Base-by-base conservation (phyloP, 441 rosid genomes). In the Adansonia grandidieri region DNA sequence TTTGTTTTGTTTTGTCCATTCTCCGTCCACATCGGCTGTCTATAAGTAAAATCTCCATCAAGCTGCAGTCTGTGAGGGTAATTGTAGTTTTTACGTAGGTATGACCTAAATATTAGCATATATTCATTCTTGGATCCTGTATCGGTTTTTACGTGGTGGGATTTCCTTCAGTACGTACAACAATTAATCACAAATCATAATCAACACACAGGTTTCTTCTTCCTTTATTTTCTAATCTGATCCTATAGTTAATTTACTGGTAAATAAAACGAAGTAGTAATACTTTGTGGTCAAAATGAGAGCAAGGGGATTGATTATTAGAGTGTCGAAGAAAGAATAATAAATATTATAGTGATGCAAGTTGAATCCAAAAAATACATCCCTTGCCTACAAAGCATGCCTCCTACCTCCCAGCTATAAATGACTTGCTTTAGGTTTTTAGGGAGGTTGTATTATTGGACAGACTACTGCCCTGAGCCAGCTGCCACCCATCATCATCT, bases 391-490 rank as follows among this genome's bases (percentile, higher is more conserved):
- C 37, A 74, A 74, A 28, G 65, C 40, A 32, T 28, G 74, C 70
- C 22, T 56, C 32, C 28, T 42, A 11, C 20, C 54, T 68, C 40
- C 37, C 78, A 67, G 54, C 78, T 74, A 79, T 66, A 32, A 32
- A 32, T 32, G 51, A 47, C 40, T 60, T 17, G 10, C 6, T 2
- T 61, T 6, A 6, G 6, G 51, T 32, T 6, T 42, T 62, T 32
- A 32, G 40, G 40, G 40, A 32, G 40, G 65, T 78, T 70, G 64
- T 32, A 77, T 53, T 50, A 56, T 14, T 70, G 40, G 40, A 32
- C 40, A 19, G 40, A 24, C 24, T 60, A 47, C 54, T 40, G 50
- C 15, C 65, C 6, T 2, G 40, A 10, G 67, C 17, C 44, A 24
- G 44, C 63, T 42, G 57, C 57, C 3, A 53, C 40, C 40, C 40